A percentile compares a stretch with the other conserved stretches of the same genome.
These are phyloP conservation scores for Arthrobotrys conoides DNA, from an alignment of 2,329 filamentous ascomycete species.

Conservation along the genomic window DNA sequence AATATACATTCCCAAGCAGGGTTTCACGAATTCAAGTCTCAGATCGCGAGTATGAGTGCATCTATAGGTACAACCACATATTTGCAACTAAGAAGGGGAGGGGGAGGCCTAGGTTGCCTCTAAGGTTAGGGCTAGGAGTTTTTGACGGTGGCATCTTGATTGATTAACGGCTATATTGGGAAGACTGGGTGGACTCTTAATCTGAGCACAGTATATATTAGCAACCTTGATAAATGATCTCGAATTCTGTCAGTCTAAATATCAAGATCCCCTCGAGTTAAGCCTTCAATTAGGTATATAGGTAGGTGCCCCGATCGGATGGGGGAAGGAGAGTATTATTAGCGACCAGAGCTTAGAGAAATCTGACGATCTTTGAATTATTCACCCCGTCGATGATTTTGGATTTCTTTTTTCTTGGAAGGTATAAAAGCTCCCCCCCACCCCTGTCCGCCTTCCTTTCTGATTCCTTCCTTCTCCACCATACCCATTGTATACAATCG, in stretches of 20 bases:
- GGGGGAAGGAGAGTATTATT: neutral
- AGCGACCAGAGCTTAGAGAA: neutral
- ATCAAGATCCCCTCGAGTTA: too few relatives aligned
- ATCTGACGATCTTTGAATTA: slow-evolving; percentile 6
- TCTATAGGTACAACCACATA: too few relatives aligned
- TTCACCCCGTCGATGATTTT: neutral
- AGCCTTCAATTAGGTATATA: neutral
- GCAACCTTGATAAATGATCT: neutral
- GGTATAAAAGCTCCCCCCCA: neutral
- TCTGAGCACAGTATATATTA: too few relatives aligned
- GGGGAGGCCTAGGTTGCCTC: too few relatives aligned
- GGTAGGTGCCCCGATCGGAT: neutral
- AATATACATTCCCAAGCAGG: too few relatives aligned
- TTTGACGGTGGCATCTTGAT: too few relatives aligned
- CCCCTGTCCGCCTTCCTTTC: neutral
- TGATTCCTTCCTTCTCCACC: neutral
- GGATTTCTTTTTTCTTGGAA: neutral
- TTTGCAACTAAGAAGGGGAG: too few relatives aligned
- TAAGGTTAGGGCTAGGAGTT: too few relatives aligned
- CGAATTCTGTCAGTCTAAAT: neutral
- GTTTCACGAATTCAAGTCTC: too few relatives aligned
- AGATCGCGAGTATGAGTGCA: too few relatives aligned
- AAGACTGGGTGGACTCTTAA: too few relatives aligned
- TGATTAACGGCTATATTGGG: too few relatives aligned
- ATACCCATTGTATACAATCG: neutral